Conservation (phyloP, 768 basidiomycete genomes). For the Floccularia luteovirens region DNA sequence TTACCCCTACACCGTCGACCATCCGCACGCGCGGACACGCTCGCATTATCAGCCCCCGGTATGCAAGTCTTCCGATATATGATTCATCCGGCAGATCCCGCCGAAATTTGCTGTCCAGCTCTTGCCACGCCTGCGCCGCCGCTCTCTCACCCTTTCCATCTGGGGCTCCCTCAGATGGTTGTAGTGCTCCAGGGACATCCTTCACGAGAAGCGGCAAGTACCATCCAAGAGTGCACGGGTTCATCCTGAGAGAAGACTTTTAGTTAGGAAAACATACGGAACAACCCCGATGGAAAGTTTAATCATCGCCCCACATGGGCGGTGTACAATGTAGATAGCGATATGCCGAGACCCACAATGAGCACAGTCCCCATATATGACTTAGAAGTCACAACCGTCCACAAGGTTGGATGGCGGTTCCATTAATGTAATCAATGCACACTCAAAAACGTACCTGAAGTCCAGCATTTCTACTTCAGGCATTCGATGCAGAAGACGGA, state of each 20-base stretch:
- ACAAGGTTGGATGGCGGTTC: neutral
- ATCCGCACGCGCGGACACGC: conserved; percentile 56
- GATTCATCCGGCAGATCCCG: conserved; percentile 83
- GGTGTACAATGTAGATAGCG: conserved; percentile 5
- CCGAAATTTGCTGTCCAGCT: conserved; percentile 80
- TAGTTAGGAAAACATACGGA: conserved; percentile 6
- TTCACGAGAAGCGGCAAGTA: conserved; percentile 83
- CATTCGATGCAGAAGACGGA: conserved; percentile 65
- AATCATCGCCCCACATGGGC: conserved; percentile 8
- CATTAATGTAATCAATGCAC: neutral
- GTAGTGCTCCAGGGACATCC: conserved; percentile 58
- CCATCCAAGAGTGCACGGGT: conserved; percentile 94
- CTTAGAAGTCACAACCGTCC: no score
- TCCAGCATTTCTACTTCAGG: conserved; percentile 84
- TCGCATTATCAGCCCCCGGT: conserved; percentile 84
- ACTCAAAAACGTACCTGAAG: conserved; percentile 50
- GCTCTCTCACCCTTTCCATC: conserved; percentile 16
- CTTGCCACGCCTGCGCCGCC: conserved; percentile 47
- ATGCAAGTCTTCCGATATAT: conserved; percentile 83
- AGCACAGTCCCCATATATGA: no score
- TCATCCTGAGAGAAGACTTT: conserved; percentile 51
- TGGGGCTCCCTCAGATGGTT: conserved; percentile 40
- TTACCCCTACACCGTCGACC: conserved; percentile 84
- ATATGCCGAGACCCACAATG: conserved; percentile 2
- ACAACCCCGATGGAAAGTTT: conserved; percentile 7